Percentiles rank a stretch among this genome's conserved stretches.
phyloP scores from a whole-genome alignment of 345 rosid genomes.

The Eucalyptus victrix region DNA sequence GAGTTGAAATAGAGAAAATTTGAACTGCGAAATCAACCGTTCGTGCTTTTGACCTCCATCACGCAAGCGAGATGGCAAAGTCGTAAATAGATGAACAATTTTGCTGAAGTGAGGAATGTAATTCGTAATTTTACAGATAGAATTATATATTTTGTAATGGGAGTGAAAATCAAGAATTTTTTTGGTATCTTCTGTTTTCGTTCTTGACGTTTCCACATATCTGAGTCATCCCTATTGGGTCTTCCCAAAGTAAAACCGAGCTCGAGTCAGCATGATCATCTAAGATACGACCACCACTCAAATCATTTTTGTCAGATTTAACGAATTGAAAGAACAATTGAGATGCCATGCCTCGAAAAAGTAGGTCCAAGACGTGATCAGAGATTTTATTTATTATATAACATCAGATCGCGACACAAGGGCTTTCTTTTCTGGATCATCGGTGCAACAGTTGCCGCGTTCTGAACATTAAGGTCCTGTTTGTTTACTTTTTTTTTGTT shows the following conservation, averaged over 20 bases:
- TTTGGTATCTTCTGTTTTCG: background rate
- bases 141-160: background rate
- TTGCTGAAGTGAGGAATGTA: background rate
- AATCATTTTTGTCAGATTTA: background rate
- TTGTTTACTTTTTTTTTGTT: rapidly evolving
- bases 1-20: background rate
- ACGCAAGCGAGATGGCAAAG: background rate
- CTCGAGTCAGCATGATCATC: background rate
- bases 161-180: background rate
- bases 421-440: background rate
- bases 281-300: background rate
- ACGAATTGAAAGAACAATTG: background rate
- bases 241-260: background rate
- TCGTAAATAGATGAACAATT: background rate
- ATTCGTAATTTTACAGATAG: background rate
- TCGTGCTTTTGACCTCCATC: background rate
- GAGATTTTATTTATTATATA: background rate
- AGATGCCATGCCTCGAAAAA: background rate
- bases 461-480: background rate
- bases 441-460: background rate
- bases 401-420: background rate
- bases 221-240: background rate
- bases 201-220: background rate
- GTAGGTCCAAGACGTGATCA: background rate
- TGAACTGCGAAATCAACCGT: background rate